phyloP scores from a whole-genome alignment of 495 filamentous ascomycete genomes.

The Aspergillus steynii region DNA sequence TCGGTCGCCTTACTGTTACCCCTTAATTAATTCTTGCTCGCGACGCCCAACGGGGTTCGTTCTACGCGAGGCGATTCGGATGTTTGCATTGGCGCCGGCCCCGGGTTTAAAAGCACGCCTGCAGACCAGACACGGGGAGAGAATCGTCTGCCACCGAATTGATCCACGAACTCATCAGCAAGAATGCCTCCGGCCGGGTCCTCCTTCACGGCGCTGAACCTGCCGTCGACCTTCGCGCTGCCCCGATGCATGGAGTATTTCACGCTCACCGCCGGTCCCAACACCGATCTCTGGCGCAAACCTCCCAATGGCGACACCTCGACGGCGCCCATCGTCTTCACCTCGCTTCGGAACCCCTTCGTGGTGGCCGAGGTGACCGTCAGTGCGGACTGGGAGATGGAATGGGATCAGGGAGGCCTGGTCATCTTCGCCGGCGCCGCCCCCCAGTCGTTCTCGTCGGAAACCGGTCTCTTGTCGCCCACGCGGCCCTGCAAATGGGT shows the following conservation, averaged over 20 bases:
- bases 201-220: slow-evolving; percentile 54
- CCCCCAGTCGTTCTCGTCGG: slow-evolving; percentile 43
- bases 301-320: slow-evolving; percentile 55
- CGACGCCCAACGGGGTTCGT: background rate
- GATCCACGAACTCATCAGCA: background rate
- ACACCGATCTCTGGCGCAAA: slow-evolving; percentile 56
- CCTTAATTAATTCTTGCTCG: background rate
- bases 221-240: slow-evolving; percentile 44
- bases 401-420: slow-evolving; percentile 69
- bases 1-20: background rate
- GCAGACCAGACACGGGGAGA: background rate
- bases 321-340: slow-evolving; percentile 59
- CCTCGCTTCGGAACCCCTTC: slow-evolving; percentile 53
- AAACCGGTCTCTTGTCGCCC: slow-evolving; percentile 10
- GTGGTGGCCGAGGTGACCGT: slow-evolving; percentile 60
- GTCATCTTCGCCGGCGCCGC: slow-evolving; percentile 76
- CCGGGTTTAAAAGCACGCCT: background rate
- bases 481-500: slow-evolving; percentile 55
- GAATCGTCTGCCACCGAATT: background rate
- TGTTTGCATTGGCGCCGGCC: background rate
- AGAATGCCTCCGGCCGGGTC: slow-evolving; percentile 53
- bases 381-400: slow-evolving; percentile 58
- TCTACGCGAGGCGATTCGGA: background rate
- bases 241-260: slow-evolving; percentile 60
- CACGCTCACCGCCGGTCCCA: slow-evolving; percentile 54